Conservation (phyloP, 106 monocot species). For the Acorus calamus region DNA sequence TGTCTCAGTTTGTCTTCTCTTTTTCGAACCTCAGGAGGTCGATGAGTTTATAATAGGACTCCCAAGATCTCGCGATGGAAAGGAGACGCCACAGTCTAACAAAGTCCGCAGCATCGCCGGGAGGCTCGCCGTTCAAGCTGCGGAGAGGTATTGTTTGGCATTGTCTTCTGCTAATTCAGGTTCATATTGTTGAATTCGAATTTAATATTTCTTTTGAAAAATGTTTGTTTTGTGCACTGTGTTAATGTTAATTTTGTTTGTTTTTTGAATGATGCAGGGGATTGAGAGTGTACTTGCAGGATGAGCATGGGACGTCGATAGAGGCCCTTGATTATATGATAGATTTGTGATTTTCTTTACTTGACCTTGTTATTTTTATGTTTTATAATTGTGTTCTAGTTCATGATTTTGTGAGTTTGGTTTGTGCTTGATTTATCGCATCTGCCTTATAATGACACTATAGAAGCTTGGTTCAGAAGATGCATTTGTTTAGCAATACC, state of each 20-base stretch:
- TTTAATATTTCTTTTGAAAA: too few relatives aligned
- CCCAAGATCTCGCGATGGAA: conserved; percentile 59
- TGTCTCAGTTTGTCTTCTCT: neutral
- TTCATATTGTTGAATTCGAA: too few relatives aligned
- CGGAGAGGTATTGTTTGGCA: conserved; percentile 40
- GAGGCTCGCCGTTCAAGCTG: conserved; percentile 73
- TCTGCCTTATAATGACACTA: too few relatives aligned
- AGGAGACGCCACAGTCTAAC: conserved; percentile 80
- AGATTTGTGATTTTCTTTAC: conserved; percentile 32
- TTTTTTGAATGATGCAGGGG: conserved; percentile 42
- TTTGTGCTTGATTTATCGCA: neutral
- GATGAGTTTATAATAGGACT: conserved; percentile 88
- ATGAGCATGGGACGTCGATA: conserved; percentile 70
- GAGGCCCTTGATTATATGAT: conserved; percentile 82
- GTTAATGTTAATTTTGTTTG: too few relatives aligned
- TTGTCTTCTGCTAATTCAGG: too few relatives aligned
- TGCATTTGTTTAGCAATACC: too few relatives aligned
- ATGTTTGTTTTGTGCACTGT: neutral
- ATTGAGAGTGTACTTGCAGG: conserved; percentile 75
- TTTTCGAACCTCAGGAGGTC: conserved; percentile 34
- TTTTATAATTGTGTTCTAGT: neutral
- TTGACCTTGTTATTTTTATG: neutral
- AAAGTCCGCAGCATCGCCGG: conserved; percentile 87
- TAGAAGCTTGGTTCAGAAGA: too few relatives aligned
- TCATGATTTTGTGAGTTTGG: neutral